Percentiles rank a stretch among this genome's conserved stretches.
Conservation (phyloP, 495 filamentous ascomycete genomes). For the Tuber melanosporum region DNA sequence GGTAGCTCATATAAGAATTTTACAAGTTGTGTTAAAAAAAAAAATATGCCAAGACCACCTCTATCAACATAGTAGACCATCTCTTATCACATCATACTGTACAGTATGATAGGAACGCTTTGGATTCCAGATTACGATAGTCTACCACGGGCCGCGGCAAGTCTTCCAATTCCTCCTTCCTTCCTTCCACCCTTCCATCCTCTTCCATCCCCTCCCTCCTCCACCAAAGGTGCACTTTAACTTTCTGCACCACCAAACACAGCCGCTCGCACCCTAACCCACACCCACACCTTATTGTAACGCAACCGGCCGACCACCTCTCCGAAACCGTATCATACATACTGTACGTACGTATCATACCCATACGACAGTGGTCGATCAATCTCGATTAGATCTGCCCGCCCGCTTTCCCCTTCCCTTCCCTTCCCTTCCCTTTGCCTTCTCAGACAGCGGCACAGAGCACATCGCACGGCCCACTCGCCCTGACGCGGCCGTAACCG, state of each 20-base stretch:
- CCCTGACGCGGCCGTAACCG: too few relatives aligned
- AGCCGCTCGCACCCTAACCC: not conserved
- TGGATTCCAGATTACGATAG: too few relatives aligned
- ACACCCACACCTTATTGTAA: not conserved
- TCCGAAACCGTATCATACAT: too few relatives aligned
- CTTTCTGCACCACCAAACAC: not conserved
- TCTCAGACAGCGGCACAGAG: not conserved
- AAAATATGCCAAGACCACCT: not conserved
- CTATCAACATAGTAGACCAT: too few relatives aligned
- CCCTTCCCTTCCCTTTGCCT: not conserved
- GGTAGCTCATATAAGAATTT: too few relatives aligned
- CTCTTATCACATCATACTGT: too few relatives aligned
- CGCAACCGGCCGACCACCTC: not conserved
- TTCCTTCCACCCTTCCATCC: too few relatives aligned
- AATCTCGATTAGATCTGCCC: constrained; percentile 1
- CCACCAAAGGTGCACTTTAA: not conserved
- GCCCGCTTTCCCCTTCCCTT: not conserved
- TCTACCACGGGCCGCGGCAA: too few relatives aligned
- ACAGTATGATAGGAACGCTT: too few relatives aligned
- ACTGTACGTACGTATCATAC: not conserved
- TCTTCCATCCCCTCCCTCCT: too few relatives aligned
- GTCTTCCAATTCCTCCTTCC: too few relatives aligned
- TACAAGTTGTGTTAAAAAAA: too few relatives aligned
- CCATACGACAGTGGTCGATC: not conserved
- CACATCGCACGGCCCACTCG: not conserved